Evolutionary conservation across 202 grass and related monocot species (phyloP), one percentile per base, ranked within the genome.

Genomic region (Carex sylvatica): DNA sequence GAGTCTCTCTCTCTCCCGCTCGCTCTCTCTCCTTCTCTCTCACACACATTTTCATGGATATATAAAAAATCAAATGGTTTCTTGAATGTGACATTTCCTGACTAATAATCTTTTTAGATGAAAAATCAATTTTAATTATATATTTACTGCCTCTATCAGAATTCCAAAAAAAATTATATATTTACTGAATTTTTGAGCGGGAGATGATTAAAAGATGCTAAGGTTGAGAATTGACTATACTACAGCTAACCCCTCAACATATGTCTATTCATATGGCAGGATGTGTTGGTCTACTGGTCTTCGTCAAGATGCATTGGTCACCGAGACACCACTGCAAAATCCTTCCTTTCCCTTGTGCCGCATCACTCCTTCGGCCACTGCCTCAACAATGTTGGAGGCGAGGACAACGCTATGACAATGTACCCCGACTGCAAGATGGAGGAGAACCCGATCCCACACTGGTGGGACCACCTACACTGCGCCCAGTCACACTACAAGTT

Each of bases 401-500:
- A 78, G 71, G 85, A 92, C 24, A 65, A 31, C 49, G 84, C 87
- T 46, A 82, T 87, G 22, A 40, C 52, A 3, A 65, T 74, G 28
- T 86, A 86, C 74, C 80, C 83, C 0, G 52, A 87, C n/a, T 89
- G 88, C 65, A 24, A 68, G 14, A 84, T 86, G 55, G 53, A 24
- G 47, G 84, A 86, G 3, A 83, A 86, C 62, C 80, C 85, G 12
- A 80, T 61, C 58, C 51, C 87, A 8, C 83, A 80, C 54, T 92
- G 90, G 87, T 89, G 85, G 80, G 79, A 89, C n/a, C 87, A 87
- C 62, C 82, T 87, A 36, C 87, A 92, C 42, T 83, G 79, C 4
- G 52, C 82, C 36, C 86, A 86, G 87, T 89, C 87, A 20, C 78
- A 81, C 44, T 85, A 87, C 84, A 85, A 92, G 78, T 92, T 92